A percentile compares a stretch with the other conserved stretches of the same genome.
phyloP scores from a whole-genome alignment of 768 basidiomycete genomes.

The Russula sp. region DNA sequence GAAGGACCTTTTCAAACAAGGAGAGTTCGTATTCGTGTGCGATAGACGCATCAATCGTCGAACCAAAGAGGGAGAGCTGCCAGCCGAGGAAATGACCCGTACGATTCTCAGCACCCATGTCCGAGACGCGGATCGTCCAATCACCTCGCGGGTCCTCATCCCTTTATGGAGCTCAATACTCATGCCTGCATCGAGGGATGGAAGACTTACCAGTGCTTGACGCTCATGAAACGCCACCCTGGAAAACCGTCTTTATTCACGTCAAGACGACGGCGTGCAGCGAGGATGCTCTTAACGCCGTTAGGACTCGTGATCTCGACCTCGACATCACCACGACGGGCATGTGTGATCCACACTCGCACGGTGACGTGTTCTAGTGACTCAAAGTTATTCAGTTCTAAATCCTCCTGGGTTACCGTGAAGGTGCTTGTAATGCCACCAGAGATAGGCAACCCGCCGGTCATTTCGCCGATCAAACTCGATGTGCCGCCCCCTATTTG shows the following conservation, averaged over 20 bases:
- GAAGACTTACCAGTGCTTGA: constrained; percentile 87
- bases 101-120: constrained; percentile 55
- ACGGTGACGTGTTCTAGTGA: constrained; percentile 88
- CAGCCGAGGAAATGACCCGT: constrained; percentile 77
- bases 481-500: constrained; percentile 60
- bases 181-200: background rate
- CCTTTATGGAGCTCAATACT: constrained; percentile 43
- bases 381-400: constrained; percentile 76
- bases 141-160: constrained; percentile 86
- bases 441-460: constrained; percentile 55
- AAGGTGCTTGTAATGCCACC: constrained; percentile 63
- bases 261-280: constrained; percentile 63
- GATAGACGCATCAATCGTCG: constrained; percentile 64
- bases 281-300: constrained; percentile 81
- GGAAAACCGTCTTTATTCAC: constrained; percentile 60
- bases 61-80: constrained; percentile 92
- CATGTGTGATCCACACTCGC: constrained; percentile 89
- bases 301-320: constrained; percentile 82
- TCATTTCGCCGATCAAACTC: constrained; percentile 44
- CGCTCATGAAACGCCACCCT: constrained; percentile 98
- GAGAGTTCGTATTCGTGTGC: constrained; percentile 60
- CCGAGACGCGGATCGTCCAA: constrained; percentile 86
- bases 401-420: constrained; percentile 57
- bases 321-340: constrained; percentile 84
- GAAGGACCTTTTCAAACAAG: constrained; percentile 45